Evolutionary conservation across 768 basidiomycete genomes (phyloP).

Genomic region (Mycena rosella): DNA sequence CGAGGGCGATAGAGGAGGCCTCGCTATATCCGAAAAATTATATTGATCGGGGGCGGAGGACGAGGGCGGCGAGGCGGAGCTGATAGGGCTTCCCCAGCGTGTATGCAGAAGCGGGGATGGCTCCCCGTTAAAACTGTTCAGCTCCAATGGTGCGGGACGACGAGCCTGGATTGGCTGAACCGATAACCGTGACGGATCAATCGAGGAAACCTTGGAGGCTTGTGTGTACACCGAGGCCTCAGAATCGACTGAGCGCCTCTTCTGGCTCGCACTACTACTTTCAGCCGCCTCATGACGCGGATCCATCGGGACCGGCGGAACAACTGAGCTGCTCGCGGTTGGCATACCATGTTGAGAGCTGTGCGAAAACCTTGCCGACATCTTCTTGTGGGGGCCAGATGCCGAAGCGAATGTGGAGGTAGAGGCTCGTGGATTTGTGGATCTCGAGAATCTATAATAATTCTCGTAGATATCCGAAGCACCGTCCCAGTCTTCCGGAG

Average conservation of each 20-base stretch:
- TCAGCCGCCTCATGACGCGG: conserved; percentile 12
- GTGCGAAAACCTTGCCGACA: conserved; percentile 52
- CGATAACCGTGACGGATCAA: conserved; percentile 14
- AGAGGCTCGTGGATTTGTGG: conserved; percentile 54
- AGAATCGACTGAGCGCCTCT: conserved; percentile 46
- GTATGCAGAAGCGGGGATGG: conserved; percentile 56
- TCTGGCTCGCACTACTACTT: conserved; percentile 22
- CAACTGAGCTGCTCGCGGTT: not conserved
- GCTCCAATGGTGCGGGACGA: conserved; percentile 49
- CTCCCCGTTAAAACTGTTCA: conserved; percentile 26
- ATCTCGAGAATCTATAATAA: conserved; percentile 81
- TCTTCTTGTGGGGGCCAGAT: conserved; percentile 11
- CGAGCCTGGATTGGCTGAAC: conserved; percentile 15
- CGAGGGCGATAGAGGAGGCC: conserved; percentile 33
- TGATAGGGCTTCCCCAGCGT: conserved; percentile 52
- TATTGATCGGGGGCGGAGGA: conserved; percentile 33
- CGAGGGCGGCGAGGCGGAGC: conserved; percentile 40
- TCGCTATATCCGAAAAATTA: conserved; percentile 36
- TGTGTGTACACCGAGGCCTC: conserved; percentile 53
- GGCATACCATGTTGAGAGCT: conserved; percentile 35
- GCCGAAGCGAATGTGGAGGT: conserved; percentile 31
- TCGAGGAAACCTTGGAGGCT: conserved; percentile 43
- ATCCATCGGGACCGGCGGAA: conserved; percentile 34
- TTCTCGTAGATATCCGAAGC: conserved; percentile 80
- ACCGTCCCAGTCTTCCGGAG: conserved; percentile 70